A percentile compares a stretch with the other conserved stretches of the same genome.
Conservation (phyloP, 371 early-diverging fungal species). For the Fennellomyces sp. region DNA sequence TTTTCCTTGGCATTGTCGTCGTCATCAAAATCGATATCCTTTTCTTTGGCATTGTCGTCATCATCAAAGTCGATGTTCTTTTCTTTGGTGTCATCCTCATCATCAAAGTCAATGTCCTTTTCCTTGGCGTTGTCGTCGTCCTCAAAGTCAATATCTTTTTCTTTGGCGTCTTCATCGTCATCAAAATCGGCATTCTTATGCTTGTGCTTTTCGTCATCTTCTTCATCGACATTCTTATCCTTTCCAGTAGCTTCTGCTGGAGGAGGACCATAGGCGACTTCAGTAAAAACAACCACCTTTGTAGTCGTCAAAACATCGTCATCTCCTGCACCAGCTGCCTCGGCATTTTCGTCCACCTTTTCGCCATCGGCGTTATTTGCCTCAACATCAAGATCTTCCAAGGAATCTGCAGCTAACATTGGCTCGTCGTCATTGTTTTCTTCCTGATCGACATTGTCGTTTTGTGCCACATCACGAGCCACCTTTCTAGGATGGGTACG, state of each 20-base stretch:
- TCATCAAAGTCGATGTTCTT: background rate
- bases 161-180: background rate
- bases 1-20: no score
- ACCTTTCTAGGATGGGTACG: background rate
- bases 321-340: constrained; percentile 1
- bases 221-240: background rate
- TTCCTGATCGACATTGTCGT: constrained; percentile 25
- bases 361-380: background rate
- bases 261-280: background rate
- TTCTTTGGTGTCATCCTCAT: background rate
- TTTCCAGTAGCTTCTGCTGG: background rate
- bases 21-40: constrained; percentile 4
- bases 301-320: background rate
- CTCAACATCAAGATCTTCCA: constrained; percentile 8
- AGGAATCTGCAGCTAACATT: background rate
- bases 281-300: background rate
- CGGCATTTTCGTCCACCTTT: background rate
- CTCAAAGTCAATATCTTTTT: no score
- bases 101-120: background rate
- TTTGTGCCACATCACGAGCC: constrained; percentile 15
- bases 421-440: background rate
- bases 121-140: constrained; percentile 3
- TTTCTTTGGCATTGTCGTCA: constrained; percentile 4
- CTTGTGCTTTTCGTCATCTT: background rate
- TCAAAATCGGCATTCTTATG: background rate